A percentile compares a stretch with the other conserved stretches of the same genome.
These are phyloP conservation scores for Daldinia eschscholtzii DNA, from an alignment of 2,329 filamentous ascomycete genomes.

Conservation along the genomic window DNA sequence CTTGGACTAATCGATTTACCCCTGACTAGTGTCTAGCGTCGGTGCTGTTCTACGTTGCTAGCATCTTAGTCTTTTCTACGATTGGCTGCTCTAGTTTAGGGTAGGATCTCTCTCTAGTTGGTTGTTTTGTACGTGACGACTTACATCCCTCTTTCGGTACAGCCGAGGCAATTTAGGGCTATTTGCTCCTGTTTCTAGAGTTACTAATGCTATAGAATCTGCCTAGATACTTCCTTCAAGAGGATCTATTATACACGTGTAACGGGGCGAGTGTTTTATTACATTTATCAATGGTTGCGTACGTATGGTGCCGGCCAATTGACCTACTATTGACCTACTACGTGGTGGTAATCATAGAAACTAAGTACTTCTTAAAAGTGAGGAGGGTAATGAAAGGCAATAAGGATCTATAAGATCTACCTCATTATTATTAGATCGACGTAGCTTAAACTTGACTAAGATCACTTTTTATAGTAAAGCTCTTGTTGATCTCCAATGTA, in stretches of 20 bases:
- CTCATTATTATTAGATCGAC: neutral
- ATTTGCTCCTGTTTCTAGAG: neutral
- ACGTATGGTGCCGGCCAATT: neutral
- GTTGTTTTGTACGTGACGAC: constrained; percentile 7
- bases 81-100: constrained; percentile 4
- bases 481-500: neutral
- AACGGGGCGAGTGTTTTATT: neutral
- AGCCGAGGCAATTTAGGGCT: neutral
- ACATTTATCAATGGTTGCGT: neutral
- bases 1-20: constrained; percentile 17
- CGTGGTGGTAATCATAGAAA: neutral
- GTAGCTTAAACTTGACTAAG: neutral
- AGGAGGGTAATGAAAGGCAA: neutral
- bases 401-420: neutral
- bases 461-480: neutral
- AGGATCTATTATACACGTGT: neutral
- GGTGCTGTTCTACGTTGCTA: constrained; percentile 12
- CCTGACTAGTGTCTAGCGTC: constrained; percentile 34
- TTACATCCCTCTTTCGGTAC: constrained; percentile 15
- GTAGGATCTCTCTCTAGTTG: neutral
- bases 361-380: neutral
- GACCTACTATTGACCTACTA: too few species aligned
- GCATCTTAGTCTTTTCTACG: neutral
- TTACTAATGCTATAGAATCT: neutral
- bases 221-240: neutral